phyloP scores from a whole-genome alignment of 2,329 filamentous ascomycete species.

The Calonectria crousiana region DNA sequence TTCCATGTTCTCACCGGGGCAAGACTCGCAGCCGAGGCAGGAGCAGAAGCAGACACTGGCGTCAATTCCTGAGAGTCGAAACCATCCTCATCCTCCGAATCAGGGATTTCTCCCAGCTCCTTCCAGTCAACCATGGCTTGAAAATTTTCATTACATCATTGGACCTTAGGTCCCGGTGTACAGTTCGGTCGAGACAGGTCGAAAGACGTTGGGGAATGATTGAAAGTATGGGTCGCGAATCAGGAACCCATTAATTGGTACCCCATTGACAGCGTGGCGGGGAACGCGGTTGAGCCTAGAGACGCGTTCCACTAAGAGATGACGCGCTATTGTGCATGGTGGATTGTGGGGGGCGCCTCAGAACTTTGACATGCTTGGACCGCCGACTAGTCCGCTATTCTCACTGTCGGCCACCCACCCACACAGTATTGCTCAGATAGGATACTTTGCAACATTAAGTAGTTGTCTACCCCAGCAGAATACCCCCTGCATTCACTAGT shows the following conservation, averaged over 20 bases:
- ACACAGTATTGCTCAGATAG: background rate
- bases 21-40: conserved; percentile 1
- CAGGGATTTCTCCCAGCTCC: conserved; percentile 63
- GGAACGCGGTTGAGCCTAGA: conserved; percentile 43
- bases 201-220: background rate
- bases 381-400: conserved; percentile 7
- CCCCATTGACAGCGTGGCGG: conserved; percentile 30
- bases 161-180: conserved; percentile 22
- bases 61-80: conserved; percentile 53
- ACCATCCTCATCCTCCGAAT: conserved; percentile 62
- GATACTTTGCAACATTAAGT: background rate
- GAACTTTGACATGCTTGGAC: conserved; percentile 12
- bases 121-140: conserved; percentile 61
- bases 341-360: conserved; percentile 4
- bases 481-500: background rate
- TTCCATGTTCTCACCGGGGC: conserved; percentile 14
- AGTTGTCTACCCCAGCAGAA: background rate
- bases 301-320: conserved; percentile 43
- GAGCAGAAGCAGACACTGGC: conserved; percentile 14
- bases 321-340: conserved; percentile 21
- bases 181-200: conserved; percentile 1
- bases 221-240: conserved; percentile 19
- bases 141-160: conserved; percentile 44
- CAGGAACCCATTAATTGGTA: conserved; percentile 35
- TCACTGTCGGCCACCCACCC: conserved; percentile 1